A percentile compares a stretch with the other conserved stretches of the same genome.
Conservation (phyloP, 208 protist genomes). For the Leishmania gerbilli region DNA sequence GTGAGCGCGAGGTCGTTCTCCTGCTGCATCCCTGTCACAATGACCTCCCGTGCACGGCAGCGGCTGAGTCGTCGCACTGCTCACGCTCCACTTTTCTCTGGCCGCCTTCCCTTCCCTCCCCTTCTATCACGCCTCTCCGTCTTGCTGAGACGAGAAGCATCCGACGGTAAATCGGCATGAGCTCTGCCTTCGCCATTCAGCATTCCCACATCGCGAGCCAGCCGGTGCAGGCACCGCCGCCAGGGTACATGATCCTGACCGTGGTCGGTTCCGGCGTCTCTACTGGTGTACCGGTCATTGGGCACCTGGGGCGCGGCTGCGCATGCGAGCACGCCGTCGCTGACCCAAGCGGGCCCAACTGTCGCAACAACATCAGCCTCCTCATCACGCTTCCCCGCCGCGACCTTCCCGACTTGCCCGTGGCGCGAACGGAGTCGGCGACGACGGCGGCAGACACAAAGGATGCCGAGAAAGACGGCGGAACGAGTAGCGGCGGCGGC, state of each 20-base stretch:
- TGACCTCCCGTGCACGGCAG: not conserved
- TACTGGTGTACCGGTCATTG: constrained; percentile 84
- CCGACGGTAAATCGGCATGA: constrained; percentile 4
- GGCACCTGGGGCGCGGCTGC: constrained; percentile 67
- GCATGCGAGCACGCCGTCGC: constrained; percentile 74
- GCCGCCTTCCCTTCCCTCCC: not conserved
- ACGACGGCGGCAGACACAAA: not conserved
- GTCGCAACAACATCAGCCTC: constrained; percentile 82
- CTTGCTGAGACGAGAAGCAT: not conserved
- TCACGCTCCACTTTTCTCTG: not conserved
- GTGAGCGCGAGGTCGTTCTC: not conserved
- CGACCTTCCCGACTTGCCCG: constrained; percentile 5
- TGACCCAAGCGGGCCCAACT: constrained; percentile 61
- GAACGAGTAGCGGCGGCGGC: not conserved
- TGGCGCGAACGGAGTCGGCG: not conserved
- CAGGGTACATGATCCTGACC: constrained; percentile 42
- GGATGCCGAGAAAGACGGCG: not conserved
- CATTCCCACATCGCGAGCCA: constrained; percentile 9
- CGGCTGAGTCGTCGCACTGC: not conserved
- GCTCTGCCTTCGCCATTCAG: not conserved
- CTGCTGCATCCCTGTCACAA: not conserved
- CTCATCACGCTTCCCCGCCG: constrained; percentile 62
- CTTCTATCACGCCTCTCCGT: not conserved
- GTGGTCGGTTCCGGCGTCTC: constrained; percentile 87
- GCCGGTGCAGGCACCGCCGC: constrained; percentile 27